Evolutionary conservation across 257 asterid genomes (phyloP).

Genomic region (Osmanthus fragrans): DNA sequence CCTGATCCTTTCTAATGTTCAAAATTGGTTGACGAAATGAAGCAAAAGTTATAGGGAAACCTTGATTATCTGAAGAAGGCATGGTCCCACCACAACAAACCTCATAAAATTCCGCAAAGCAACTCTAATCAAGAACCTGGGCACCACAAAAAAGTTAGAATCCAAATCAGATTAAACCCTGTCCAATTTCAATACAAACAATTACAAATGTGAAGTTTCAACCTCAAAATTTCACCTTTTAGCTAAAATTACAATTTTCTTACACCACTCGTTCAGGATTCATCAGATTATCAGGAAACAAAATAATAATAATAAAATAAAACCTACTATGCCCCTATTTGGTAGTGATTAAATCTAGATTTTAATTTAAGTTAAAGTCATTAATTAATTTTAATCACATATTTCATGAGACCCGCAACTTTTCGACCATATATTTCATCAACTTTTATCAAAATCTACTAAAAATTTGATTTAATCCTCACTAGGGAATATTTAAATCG

Average conservation of each 20-base stretch:
- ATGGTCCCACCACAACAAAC: constrained; percentile 37
- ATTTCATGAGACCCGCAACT: no score
- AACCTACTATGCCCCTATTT: no score
- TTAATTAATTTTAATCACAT: no score
- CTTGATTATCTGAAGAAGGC: constrained; percentile 72
- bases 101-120: constrained; percentile 29
- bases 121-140: not conserved
- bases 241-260: not conserved
- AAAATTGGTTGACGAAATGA: constrained; percentile 81
- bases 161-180: constrained; percentile 8
- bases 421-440: no score
- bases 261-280: constrained; percentile 9
- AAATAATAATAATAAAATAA: no score
- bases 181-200: constrained; percentile 9
- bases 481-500: not conserved
- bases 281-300: not conserved
- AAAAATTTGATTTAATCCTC: no score
- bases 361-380: no score
- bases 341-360: no score
- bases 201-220: not conserved
- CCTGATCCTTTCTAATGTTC: constrained; percentile 56
- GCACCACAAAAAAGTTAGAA: not conserved
- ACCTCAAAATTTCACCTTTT: not conserved
- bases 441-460: no score
- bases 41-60: constrained; percentile 63